Evolutionary conservation across 73 alveolate species (phyloP).

Genomic region (Paramecium octaurelia): DNA sequence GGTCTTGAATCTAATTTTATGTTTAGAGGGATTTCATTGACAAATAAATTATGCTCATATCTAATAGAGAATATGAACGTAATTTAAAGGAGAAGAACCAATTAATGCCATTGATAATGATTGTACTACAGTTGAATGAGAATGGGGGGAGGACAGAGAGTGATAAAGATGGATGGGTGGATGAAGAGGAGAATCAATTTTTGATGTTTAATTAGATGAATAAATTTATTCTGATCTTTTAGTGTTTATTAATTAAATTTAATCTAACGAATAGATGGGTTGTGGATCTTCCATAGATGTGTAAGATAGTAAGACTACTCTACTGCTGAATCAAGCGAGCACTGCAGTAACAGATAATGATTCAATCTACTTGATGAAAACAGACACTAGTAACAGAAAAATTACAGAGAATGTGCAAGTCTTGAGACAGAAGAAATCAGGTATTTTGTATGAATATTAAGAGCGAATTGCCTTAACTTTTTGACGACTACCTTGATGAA

Average conservation of each 20-base stretch:
- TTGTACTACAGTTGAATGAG: neutral
- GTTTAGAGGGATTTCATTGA: neutral
- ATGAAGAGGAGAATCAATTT: neutral
- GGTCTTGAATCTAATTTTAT: neutral
- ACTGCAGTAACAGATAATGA: neutral
- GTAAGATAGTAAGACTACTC: neutral
- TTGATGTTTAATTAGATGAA: neutral
- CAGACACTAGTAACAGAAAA: neutral
- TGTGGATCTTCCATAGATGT: slow-evolving; percentile 30
- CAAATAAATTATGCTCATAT: neutral
- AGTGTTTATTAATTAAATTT: neutral
- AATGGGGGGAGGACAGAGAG: neutral
- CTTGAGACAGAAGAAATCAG: neutral
- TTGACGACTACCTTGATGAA: neutral
- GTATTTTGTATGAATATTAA: neutral
- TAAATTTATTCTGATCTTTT: neutral
- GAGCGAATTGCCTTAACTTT: neutral
- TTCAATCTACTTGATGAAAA: neutral
- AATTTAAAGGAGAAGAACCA: neutral
- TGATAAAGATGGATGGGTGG: neutral
- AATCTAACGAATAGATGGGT: slow-evolving; percentile 25
- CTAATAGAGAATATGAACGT: neutral
- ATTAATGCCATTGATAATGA: no score
- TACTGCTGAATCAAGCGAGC: neutral
- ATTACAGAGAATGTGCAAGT: neutral